phyloP scores from a whole-genome alignment of 2,329 filamentous ascomycete genomes.

The Sclerotiophoma versabilis region DNA sequence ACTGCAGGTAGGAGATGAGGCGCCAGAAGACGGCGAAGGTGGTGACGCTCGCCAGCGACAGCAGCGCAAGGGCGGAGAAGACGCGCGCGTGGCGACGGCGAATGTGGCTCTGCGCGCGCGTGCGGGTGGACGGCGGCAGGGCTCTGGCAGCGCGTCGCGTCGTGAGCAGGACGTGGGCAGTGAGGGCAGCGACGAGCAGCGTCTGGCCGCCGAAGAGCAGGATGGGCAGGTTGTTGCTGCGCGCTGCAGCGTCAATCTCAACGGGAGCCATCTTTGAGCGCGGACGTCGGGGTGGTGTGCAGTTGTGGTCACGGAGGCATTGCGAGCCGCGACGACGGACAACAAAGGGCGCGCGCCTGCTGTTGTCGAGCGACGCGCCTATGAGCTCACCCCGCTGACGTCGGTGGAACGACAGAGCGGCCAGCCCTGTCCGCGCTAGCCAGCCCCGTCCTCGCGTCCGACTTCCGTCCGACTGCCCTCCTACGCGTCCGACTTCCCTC shows the following conservation, averaged over 20 bases:
- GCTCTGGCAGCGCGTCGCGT: conserved; percentile 40
- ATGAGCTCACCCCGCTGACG: conserved; percentile 31
- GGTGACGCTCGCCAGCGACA: conserved; percentile 55
- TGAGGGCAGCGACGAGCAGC: conserved; percentile 40
- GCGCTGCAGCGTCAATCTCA: conserved; percentile 23
- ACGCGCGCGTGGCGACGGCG: conserved; percentile 44
- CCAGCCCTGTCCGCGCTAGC: conserved; percentile 25
- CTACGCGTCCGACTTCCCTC: conserved; percentile 17
- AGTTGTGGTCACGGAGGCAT: conserved; percentile 22
- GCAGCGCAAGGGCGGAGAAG: conserved; percentile 55
- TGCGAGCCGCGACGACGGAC: neutral
- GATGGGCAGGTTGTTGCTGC: conserved; percentile 45
- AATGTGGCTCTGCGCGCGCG: conserved; percentile 40
- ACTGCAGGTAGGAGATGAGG: conserved; percentile 58
- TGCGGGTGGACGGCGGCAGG: conserved; percentile 44
- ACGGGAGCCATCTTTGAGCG: conserved; percentile 10
- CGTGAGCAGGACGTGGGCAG: conserved; percentile 37
- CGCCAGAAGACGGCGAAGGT: conserved; percentile 56
- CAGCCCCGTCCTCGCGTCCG: conserved; percentile 22
- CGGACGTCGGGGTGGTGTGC: neutral
- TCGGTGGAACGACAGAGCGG: conserved; percentile 19
- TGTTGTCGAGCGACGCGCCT: conserved; percentile 40
- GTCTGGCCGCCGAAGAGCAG: conserved; percentile 41
- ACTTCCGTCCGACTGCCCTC: conserved; percentile 11
- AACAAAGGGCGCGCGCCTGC: conserved; percentile 15